phyloP scores from a whole-genome alignment of 192 early-diverging fungal genomes.

The Gigaspora rosea region DNA sequence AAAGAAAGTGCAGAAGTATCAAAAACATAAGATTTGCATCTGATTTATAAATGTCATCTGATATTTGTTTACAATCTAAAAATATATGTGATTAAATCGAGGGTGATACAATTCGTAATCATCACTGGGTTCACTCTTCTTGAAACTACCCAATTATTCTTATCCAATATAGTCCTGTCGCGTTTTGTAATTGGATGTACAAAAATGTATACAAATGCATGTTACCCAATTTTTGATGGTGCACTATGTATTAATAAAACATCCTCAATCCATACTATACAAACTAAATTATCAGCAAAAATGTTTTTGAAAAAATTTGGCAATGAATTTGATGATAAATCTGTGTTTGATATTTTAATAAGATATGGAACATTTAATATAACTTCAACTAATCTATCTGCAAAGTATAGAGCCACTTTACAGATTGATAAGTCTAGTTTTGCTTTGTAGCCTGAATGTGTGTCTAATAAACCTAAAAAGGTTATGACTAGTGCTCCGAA shows the following conservation, averaged over 20 bases:
- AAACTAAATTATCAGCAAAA: conserved; percentile 61
- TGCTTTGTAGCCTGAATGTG: conserved; percentile 69
- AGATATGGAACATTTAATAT: conserved; percentile 74
- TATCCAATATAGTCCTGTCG: conserved; percentile 69
- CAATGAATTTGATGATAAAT: conserved; percentile 42
- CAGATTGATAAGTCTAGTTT: conserved; percentile 54
- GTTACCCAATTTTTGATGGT: conserved; percentile 45
- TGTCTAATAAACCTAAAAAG: conserved; percentile 47
- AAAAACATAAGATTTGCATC: no score
- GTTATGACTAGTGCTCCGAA: no score
- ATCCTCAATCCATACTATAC: conserved; percentile 77
- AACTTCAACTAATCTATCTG: conserved; percentile 64
- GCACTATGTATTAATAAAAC: conserved; percentile 43
- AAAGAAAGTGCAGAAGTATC: no score
- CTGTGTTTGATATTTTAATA: conserved; percentile 35
- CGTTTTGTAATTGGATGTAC: conserved; percentile 67
- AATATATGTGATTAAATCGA: no score
- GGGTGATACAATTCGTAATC: no score
- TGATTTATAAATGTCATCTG: no score
- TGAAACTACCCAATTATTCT: no score
- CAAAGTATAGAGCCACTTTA: conserved; percentile 69
- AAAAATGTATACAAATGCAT: conserved; percentile 59
- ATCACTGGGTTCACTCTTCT: no score
- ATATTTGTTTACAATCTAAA: no score
- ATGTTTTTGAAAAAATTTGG: conserved; percentile 46